Conservation (phyloP, 345 rosid genomes). For the Aquilaria malaccensis region DNA sequence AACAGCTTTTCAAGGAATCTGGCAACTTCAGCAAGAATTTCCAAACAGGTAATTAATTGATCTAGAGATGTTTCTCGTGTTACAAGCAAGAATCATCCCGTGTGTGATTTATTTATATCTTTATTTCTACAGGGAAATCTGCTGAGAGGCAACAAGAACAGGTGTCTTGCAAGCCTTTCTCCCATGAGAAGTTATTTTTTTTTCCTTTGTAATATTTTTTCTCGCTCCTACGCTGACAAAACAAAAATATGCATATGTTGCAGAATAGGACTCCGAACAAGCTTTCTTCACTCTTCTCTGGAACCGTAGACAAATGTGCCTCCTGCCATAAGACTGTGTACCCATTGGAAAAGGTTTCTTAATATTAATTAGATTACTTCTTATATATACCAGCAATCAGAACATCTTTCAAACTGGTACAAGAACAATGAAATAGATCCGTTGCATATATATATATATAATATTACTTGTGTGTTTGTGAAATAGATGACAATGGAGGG, state of each 20-base stretch:
- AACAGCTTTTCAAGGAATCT: constrained; percentile 97
- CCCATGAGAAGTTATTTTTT: too few species aligned
- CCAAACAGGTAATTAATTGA: constrained; percentile 39
- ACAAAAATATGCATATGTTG: neutral
- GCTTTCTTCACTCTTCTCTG: constrained; percentile 64
- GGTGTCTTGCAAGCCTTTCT: too few species aligned
- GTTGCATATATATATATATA: neutral
- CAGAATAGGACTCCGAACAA: constrained; percentile 73
- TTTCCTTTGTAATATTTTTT: too few species aligned
- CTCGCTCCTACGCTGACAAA: too few species aligned
- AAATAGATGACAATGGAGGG: constrained; percentile 75
- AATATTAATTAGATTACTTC: too few species aligned
- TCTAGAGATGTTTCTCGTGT: too few species aligned
- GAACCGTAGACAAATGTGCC: constrained; percentile 79
- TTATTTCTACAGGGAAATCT: too few species aligned
- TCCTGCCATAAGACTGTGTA: constrained; percentile 71
- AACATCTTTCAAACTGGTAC: neutral
- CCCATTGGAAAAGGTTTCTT: constrained; percentile 69
- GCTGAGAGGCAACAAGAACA: too few species aligned
- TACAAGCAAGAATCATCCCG: too few species aligned
- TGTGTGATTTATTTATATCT: too few species aligned
- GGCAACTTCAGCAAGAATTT: constrained; percentile 98
- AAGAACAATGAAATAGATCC: neutral
- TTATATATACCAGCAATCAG: neutral
- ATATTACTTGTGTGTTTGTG: constrained; percentile 1